Evolutionary conservation across 2,329 filamentous ascomycete species (phyloP), one percentile per base, ranked within the genome.

Genomic region (Botrytis galanthina): DNA sequence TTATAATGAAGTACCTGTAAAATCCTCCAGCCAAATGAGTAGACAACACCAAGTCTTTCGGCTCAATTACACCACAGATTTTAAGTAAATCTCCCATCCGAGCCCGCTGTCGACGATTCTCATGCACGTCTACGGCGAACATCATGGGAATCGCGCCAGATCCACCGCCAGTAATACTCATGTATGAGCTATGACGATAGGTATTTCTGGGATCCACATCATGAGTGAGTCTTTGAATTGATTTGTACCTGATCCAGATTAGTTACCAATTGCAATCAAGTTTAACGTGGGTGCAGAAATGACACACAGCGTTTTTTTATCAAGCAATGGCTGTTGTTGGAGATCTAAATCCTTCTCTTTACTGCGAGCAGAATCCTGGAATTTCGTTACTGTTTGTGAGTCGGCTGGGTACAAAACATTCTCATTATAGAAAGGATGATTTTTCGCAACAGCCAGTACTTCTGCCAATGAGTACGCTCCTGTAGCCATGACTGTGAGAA

Each of bases 81-180:
- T 20, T 67, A 10, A 67, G 46, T 18, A 67, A 51, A 3, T 48
- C 9, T 51, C 63, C 63, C 63, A 67, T 67, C 26, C 35, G 63
- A 51, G 63, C 63, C 35, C 63, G n/a, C 14, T 67, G 63, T 67
- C 63, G 63, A 67, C 63, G 63, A 37, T 67, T 67, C 18, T 67
- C 63, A 67, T 51, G 44, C 42, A 18, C 63, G 26, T 67, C 63
- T 20, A 67, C 63, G 44, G 63, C 63, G 26, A 67, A 67, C 63
- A 67, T 67, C 63, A 67, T 67, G 14, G 63, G 63, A 35, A 67
- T 32, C 20, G 32, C 20, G 18, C 63, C 63, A 37, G 63, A 67
- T 26, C 63, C 63, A 35, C 63, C 63, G 20, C 63, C 63, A 18
- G 63, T 67, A 5, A 67, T 67, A n/a, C 44, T 67, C 37, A 51